Evolutionary conservation across 1,139 yeast species (phyloP), one percentile per base, ranked within the genome.

Genomic region (Candida tropicalis): DNA sequence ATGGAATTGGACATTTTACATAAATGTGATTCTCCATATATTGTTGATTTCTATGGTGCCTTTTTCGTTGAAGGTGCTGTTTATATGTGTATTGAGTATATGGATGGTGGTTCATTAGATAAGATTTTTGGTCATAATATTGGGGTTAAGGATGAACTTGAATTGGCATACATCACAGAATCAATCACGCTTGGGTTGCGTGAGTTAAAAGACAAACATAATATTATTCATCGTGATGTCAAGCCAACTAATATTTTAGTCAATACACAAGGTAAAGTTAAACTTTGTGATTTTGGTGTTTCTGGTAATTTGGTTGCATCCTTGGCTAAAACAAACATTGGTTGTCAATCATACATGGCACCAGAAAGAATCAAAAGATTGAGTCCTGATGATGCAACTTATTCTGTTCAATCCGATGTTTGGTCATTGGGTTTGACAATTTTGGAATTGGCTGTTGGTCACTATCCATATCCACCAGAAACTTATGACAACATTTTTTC

Each of bases 311-410:
- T 93, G 49, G 99, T 93, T 28, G 97, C 98, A 1, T 89, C 97
- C 0, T 76, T 93, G 56, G 99, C 99, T 8, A 83, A 90, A 57
- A 93, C 99, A 0, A 93, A 93, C 58, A 91, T 93, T 55, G 99
- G 99, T 5, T 95, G 99, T 64, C 99, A 93, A 66, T 87, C 96
- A 4, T 93, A 93, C 66, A 95, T 95, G 99, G 98, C 99, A 0
- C 99, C 99, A 1, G 99, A 93, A 63, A 78, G 99, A 59, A 95
- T 93, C 57, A 84, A 86, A 63, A 60, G 69, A 2, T 49, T 65
- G 39, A 69, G 57, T 38, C 77, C 77, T 3, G 91, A 86, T 59
- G 93, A 82, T 53, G 75, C 81, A 15, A 83, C 96, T 0, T 93
- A 93, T 65, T 84, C 97, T 1, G 97, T 90, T 10, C 97, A 93